Conservation (phyloP, 495 filamentous ascomycete species). For the Chaetomium cochliodes region DNA sequence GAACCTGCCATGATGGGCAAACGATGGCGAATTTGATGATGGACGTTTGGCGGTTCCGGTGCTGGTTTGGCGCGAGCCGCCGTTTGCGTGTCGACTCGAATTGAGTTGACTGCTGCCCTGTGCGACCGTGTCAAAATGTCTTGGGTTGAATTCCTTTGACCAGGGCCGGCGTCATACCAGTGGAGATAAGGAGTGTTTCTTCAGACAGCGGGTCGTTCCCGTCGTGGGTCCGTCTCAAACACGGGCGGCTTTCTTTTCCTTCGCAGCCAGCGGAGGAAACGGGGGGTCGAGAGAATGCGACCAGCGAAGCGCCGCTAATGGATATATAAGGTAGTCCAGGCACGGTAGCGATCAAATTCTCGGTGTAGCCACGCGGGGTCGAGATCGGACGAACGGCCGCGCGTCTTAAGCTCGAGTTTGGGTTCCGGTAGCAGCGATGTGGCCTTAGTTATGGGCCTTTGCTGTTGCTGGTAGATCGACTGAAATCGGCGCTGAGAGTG, state of each 20-base stretch:
- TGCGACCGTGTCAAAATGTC: conserved; percentile 32
- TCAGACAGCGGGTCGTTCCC: conserved; percentile 25
- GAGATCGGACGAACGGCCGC: conserved; percentile 16
- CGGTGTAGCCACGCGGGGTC: neutral
- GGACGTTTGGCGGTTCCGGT: conserved; percentile 9
- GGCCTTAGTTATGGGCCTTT: neutral
- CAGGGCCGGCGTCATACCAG: conserved; percentile 37
- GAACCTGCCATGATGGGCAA: conserved; percentile 34
- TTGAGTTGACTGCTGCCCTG: conserved; percentile 18
- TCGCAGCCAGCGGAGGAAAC: neutral
- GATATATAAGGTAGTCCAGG: neutral
- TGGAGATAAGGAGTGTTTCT: conserved; percentile 28
- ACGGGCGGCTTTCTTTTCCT: neutral
- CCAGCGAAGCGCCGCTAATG: neutral
- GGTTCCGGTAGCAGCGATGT: neutral
- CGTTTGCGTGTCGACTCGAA: conserved; percentile 19
- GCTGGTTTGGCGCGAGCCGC: conserved; percentile 8
- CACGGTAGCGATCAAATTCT: neutral
- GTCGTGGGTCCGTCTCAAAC: conserved; percentile 15
- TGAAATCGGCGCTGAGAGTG: neutral
- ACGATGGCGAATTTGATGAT: conserved; percentile 8
- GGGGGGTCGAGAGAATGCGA: neutral
- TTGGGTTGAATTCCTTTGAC: conserved; percentile 31
- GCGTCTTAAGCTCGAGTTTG: neutral
- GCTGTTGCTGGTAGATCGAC: neutral